A percentile compares a stretch with the other conserved stretches of the same genome.
Conservation (phyloP, 2,329 filamentous ascomycete genomes). For the Botryotinia narcissicola region DNA sequence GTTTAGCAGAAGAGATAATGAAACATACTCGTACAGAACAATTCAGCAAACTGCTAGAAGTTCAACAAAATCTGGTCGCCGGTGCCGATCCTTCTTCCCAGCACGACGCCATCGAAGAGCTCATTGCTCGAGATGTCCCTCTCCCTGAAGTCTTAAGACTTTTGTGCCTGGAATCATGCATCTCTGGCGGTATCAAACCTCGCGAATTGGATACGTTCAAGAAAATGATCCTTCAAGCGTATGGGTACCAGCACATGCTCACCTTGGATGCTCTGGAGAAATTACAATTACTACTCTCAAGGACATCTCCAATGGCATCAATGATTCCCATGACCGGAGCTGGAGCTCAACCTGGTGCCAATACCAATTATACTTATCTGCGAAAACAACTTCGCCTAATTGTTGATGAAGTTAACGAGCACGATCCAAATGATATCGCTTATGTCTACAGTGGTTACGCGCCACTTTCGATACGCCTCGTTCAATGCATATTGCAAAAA, state of each 20-base stretch:
- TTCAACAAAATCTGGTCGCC: constrained; percentile 92
- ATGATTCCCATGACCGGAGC: constrained; percentile 73
- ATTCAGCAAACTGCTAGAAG: constrained; percentile 84
- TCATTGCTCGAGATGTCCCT: constrained; percentile 85
- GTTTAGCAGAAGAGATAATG: constrained; percentile 91
- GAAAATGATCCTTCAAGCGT: constrained; percentile 82
- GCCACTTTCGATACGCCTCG: constrained; percentile 82
- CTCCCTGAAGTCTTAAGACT: constrained; percentile 79
- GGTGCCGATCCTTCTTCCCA: constrained; percentile 86
- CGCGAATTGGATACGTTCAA: constrained; percentile 90
- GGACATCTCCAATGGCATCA: constrained; percentile 73
- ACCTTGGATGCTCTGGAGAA: constrained; percentile 88
- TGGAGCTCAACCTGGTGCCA: constrained; percentile 55
- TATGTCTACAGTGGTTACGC: constrained; percentile 98
- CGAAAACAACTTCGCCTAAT: constrained; percentile 85
- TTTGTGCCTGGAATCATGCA: constrained; percentile 86
- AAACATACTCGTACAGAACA: constrained; percentile 86
- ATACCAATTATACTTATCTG: constrained; percentile 87
- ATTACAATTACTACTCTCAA: constrained; percentile 77
- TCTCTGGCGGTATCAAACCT: constrained; percentile 82
- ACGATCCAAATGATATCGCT: constrained; percentile 90
- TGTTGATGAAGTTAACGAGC: constrained; percentile 94
- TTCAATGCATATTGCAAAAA: constrained; percentile 93
- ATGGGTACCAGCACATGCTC: constrained; percentile 90
- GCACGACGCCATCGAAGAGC: constrained; percentile 86